Evolutionary conservation across 129 eudicot species (phyloP).

Genomic region (Flaveria bidentis): DNA sequence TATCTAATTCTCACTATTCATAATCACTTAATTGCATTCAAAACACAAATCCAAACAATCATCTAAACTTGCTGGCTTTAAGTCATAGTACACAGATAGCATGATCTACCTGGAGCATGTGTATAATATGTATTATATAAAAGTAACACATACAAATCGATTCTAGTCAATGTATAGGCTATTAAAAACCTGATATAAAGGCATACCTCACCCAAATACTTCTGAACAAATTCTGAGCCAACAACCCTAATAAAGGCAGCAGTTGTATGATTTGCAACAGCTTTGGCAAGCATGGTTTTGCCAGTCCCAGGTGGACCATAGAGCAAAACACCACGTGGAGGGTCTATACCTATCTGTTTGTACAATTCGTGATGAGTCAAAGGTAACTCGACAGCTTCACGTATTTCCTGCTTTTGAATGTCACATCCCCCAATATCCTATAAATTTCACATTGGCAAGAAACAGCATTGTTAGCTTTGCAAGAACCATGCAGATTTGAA

Average conservation of each 20-base stretch:
- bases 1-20: not conserved
- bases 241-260: constrained; percentile 89
- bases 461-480: not conserved
- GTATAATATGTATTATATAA: not conserved
- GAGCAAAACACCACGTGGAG: constrained; percentile 88
- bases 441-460: not conserved
- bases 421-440: constrained; percentile 97
- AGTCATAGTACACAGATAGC: not conserved
- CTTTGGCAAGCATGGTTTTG: constrained; percentile 90
- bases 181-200: not conserved
- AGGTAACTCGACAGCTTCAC: constrained; percentile 91
- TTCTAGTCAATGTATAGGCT: not conserved
- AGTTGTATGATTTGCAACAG: constrained; percentile 85
- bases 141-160: not conserved
- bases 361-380: constrained; percentile 81
- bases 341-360: constrained; percentile 86
- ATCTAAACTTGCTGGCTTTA: not conserved
- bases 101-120: not conserved
- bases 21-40: not conserved
- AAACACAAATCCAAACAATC: not conserved
- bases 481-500: not conserved
- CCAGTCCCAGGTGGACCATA: constrained; percentile 97
- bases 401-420: constrained; percentile 91
- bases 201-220: constrained; percentile 87
- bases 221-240: constrained; percentile 91